These are phyloP conservation scores for Bondarzewia mesenterica DNA, from an alignment of 1,284 basidiomycete species.

Conservation along the genomic window DNA sequence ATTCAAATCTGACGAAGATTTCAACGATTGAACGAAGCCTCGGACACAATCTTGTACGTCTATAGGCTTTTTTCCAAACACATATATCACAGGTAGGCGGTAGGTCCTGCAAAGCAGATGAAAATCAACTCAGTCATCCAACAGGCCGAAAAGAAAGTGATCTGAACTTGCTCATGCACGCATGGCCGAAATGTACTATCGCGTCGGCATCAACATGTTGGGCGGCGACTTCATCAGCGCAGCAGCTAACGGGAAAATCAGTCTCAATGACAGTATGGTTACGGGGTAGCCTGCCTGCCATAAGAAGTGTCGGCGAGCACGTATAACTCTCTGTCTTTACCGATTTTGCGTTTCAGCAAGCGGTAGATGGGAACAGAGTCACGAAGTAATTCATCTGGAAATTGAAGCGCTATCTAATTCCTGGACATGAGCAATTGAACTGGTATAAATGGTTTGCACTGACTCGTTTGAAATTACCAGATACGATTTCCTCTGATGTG, in stretches of 20 bases:
- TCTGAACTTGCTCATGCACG: constrained; percentile 83
- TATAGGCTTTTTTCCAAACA: constrained; percentile 66
- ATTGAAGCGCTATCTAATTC: constrained; percentile 84
- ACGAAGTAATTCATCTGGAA: constrained; percentile 88
- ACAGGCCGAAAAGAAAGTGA: constrained; percentile 5
- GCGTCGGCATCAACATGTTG: constrained; percentile 91
- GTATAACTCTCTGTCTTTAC: constrained; percentile 59
- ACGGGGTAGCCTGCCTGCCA: constrained; percentile 60
- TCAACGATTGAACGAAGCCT: constrained; percentile 31
- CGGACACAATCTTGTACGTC: constrained; percentile 44
- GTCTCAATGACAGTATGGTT: background rate
- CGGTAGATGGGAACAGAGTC: constrained; percentile 87
- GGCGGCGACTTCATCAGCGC: constrained; percentile 94
- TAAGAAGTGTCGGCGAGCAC: constrained; percentile 96
- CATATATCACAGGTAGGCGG: constrained; percentile 77
- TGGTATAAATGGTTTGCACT: constrained; percentile 12
- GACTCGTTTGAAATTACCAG: constrained; percentile 53
- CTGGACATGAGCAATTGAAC: background rate
- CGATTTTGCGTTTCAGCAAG: constrained; percentile 50
- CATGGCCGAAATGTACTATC: constrained; percentile 94
- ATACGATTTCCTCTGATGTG: constrained; percentile 43
- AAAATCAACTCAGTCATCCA: background rate
- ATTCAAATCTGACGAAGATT: constrained; percentile 9
- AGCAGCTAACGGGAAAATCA: constrained; percentile 57
- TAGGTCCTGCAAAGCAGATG: constrained; percentile 45